Evolutionary conservation across 1,139 yeast species (phyloP).

Genomic region (Yamadazyma buinensis): DNA sequence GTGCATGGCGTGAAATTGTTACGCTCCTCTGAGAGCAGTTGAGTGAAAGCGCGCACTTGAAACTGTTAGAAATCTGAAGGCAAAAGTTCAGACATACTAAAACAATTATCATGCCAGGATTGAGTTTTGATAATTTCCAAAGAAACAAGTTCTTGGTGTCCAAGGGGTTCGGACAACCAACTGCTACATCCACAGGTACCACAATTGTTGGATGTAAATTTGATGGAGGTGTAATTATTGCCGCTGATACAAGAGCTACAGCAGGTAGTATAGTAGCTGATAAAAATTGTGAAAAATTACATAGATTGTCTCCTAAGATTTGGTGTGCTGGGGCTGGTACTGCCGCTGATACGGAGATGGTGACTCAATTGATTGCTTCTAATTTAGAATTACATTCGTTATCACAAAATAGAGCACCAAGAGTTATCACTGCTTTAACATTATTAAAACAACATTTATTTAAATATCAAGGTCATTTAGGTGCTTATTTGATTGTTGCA

Average conservation of each 20-base stretch:
- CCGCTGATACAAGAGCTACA: conserved; percentile 98
- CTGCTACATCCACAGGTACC: conserved; percentile 95
- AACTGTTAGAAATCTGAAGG: too few species aligned
- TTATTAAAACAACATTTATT: conserved; percentile 92
- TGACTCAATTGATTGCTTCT: conserved; percentile 86
- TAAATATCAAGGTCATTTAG: conserved; percentile 95
- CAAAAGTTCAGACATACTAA: background rate
- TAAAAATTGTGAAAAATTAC: conserved; percentile 95
- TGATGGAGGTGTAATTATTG: conserved; percentile 91
- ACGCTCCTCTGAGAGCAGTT: too few species aligned
- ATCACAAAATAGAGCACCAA: conserved; percentile 78
- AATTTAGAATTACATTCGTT: conserved; percentile 86
- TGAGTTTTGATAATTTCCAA: conserved; percentile 88
- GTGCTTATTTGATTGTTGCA: conserved; percentile 95
- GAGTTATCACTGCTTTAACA: conserved; percentile 92
- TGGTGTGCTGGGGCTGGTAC: conserved; percentile 99
- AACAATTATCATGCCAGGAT: conserved; percentile 63
- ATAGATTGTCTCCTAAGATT: conserved; percentile 84
- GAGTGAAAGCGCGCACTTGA: too few species aligned
- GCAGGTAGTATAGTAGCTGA: conserved; percentile 96
- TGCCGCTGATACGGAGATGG: conserved; percentile 99
- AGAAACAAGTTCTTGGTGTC: conserved; percentile 73
- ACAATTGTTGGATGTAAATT: conserved; percentile 96
- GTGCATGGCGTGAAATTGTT: too few species aligned
- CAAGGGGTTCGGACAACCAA: conserved; percentile 74